Conservation (phyloP, 2,329 filamentous ascomycete species). For the Tolypocladium amazonense region DNA sequence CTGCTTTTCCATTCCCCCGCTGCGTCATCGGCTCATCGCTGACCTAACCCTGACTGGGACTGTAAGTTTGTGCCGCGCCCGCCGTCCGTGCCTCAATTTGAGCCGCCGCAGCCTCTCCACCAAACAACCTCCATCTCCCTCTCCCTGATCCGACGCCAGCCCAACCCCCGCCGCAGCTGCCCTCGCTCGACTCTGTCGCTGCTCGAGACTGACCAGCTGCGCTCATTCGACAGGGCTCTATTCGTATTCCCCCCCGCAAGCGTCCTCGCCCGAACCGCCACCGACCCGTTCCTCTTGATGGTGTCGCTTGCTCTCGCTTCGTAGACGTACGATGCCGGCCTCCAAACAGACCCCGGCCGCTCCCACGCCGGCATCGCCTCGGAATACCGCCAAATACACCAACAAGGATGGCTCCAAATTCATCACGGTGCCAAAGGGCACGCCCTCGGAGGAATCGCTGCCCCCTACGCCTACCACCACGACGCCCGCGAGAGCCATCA, state of each 20-base stretch:
- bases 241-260: neutral
- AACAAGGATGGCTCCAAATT: constrained; percentile 62
- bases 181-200: neutral
- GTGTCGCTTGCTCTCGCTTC: constrained; percentile 21
- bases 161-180: neutral
- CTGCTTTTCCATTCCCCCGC: constrained; percentile 11
- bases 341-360: constrained; percentile 40
- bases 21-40: constrained; percentile 29
- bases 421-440: constrained; percentile 51
- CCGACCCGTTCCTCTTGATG: constrained; percentile 23
- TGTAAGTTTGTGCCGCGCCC: constrained; percentile 13
- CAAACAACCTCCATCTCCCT: constrained; percentile 5
- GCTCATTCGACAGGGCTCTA: neutral
- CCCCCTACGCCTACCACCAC: constrained; percentile 38
- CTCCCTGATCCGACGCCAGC: neutral
- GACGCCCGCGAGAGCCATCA: constrained; percentile 12
- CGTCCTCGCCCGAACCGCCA: neutral
- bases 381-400: constrained; percentile 48
- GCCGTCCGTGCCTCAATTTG: constrained; percentile 26
- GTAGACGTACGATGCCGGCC: constrained; percentile 37
- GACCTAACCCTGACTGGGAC: constrained; percentile 23
- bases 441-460: constrained; percentile 40
- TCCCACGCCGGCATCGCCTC: constrained; percentile 40
- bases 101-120: constrained; percentile 10
- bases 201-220: neutral